Percentiles rank a stretch among this genome's conserved stretches.
Evolutionary conservation across 345 rosid genomes (phyloP).

Genomic region (Clarkia xantiana): DNA sequence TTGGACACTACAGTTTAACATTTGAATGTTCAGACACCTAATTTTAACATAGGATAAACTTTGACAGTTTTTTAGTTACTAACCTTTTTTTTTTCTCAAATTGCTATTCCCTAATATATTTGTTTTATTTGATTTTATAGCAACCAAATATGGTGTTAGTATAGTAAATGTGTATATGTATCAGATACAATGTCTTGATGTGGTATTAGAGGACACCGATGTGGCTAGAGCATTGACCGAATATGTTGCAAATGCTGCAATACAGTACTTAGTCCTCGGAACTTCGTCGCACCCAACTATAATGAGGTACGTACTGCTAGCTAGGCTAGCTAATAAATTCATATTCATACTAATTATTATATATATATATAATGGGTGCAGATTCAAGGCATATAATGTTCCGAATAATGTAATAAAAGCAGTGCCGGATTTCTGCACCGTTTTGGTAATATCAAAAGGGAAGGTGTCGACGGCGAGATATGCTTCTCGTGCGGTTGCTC

Average conservation of each 20-base stretch:
- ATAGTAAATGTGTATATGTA: too few species aligned
- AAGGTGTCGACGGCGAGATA: conserved; percentile 44
- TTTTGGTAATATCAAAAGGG: conserved; percentile 64
- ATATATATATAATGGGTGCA: too few species aligned
- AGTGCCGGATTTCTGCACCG: conserved; percentile 78
- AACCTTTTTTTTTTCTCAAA: too few species aligned
- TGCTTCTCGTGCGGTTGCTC: conserved; percentile 51
- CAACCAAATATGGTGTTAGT: too few species aligned
- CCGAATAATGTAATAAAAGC: conserved; percentile 46
- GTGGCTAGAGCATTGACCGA: conserved; percentile 57
- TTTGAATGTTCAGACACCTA: too few species aligned
- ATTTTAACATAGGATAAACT: too few species aligned
- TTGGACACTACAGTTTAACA: too few species aligned
- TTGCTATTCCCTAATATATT: too few species aligned
- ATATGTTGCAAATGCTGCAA: conserved; percentile 51
- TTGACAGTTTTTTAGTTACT: too few species aligned
- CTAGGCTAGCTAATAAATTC: too few species aligned
- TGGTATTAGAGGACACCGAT: conserved; percentile 49
- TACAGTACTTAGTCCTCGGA: conserved; percentile 72
- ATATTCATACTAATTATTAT: too few species aligned
- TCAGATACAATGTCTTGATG: conserved; percentile 54
- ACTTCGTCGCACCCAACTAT: conserved; percentile 59
- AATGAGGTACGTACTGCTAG: conserved; percentile 33
- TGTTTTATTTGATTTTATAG: too few species aligned
- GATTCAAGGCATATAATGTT: conserved; percentile 52